Conservation (phyloP, 2,329 filamentous ascomycete species). For the Fusarium tanahbumbuense region DNA sequence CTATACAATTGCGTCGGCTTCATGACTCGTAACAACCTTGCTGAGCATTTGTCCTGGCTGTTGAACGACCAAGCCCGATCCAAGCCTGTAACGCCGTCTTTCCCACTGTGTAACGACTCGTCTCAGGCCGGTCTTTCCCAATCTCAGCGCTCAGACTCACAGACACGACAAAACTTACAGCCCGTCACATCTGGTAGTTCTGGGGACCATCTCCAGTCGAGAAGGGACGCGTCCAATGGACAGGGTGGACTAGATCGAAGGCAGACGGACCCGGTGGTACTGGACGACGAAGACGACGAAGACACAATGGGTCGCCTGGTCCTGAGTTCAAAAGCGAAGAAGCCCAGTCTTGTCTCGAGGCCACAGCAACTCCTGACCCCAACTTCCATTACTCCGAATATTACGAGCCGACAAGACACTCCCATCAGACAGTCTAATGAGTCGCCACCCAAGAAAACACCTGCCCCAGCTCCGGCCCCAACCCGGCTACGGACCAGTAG, state of each 20-base stretch:
- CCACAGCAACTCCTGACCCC: constrained; percentile 58
- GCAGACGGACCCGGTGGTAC: constrained; percentile 45
- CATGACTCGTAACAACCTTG: constrained; percentile 73
- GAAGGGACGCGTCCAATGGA: constrained; percentile 39
- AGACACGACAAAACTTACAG: constrained; percentile 10
- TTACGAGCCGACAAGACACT: constrained; percentile 32
- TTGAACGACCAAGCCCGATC: constrained; percentile 59
- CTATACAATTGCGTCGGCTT: constrained; percentile 53
- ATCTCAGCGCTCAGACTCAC: constrained; percentile 38
- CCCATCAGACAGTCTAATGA: constrained; percentile 25
- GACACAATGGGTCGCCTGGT: constrained; percentile 60
- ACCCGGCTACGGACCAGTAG: constrained; percentile 31
- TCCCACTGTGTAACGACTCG: constrained; percentile 50
- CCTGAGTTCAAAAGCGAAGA: constrained; percentile 58
- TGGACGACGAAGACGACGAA: constrained; percentile 45
- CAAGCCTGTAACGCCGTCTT: constrained; percentile 55
- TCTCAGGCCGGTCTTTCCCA: constrained; percentile 43
- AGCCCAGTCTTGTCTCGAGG: constrained; percentile 57
- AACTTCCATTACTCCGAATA: constrained; percentile 39
- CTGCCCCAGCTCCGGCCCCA: constrained; percentile 4
- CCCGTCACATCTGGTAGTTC: neutral
- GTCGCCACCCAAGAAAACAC: constrained; percentile 46
- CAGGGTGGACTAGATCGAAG: constrained; percentile 35
- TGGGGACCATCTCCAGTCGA: constrained; percentile 5
- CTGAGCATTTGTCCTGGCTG: constrained; percentile 68